Evolutionary conservation across 352 stramenopile species (phyloP).

Genomic region (Phytophthora cactorum): DNA sequence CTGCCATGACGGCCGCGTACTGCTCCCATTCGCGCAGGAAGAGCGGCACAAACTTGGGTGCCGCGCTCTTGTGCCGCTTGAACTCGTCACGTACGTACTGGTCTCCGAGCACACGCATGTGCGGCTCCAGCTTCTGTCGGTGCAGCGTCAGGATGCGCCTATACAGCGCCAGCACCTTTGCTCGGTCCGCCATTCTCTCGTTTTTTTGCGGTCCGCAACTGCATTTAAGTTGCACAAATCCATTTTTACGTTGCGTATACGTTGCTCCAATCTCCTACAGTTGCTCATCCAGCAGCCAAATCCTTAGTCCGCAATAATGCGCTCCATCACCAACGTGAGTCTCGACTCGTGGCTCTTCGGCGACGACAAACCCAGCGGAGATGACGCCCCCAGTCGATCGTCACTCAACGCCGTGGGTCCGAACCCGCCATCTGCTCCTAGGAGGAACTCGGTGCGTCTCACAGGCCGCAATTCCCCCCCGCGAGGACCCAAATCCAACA

Average conservation of each 20-base stretch:
- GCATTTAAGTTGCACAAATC: background rate
- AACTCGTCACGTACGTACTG: slow-evolving; percentile 89
- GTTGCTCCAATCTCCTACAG: slow-evolving; percentile 8
- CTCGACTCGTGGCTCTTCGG: slow-evolving; percentile 87
- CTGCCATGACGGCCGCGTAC: slow-evolving; percentile 61
- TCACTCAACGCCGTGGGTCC: background rate
- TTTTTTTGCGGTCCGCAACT: background rate
- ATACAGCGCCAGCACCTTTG: slow-evolving; percentile 74
- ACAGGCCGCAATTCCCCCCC: slow-evolving; percentile 4
- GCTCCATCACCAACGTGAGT: slow-evolving; percentile 63
- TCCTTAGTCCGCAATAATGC: slow-evolving; percentile 29
- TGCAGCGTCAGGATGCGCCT: slow-evolving; percentile 83
- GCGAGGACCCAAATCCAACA: background rate
- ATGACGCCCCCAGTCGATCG: background rate
- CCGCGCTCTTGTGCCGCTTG: slow-evolving; percentile 80
- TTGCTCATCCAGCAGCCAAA: background rate
- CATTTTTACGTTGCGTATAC: slow-evolving; percentile 2
- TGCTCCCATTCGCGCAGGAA: slow-evolving; percentile 84
- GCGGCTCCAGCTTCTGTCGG: slow-evolving; percentile 69
- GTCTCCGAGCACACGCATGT: slow-evolving; percentile 86
- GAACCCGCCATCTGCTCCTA: slow-evolving; percentile 1
- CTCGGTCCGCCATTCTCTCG: slow-evolving; percentile 37
- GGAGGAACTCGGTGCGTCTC: slow-evolving; percentile 19
- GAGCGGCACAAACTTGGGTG: slow-evolving; percentile 75
- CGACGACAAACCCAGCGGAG: slow-evolving; percentile 55